These are phyloP conservation scores for Pogostemon cablin DNA, from an alignment of 257 asterid species.

Conservation along the genomic window DNA sequence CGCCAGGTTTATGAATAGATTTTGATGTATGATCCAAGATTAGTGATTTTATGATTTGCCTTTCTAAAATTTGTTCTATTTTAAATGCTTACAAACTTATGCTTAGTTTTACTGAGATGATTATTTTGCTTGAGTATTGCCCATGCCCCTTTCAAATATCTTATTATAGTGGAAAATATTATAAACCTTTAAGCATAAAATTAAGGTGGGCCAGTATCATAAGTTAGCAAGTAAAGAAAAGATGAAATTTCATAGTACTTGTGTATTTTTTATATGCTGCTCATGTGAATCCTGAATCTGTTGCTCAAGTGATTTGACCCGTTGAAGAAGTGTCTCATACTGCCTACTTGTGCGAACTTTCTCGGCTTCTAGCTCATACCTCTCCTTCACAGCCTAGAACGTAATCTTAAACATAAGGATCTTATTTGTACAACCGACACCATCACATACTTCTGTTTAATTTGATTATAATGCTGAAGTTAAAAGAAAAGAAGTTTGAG, in stretches of 20 bases:
- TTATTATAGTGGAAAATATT: too few relatives aligned
- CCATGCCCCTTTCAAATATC: too few relatives aligned
- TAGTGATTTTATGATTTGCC: too few relatives aligned
- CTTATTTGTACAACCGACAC: conserved; percentile 20
- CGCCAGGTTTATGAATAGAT: too few relatives aligned
- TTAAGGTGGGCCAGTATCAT: conserved; percentile 16
- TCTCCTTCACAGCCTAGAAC: conserved; percentile 71
- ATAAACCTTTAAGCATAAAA: too few relatives aligned
- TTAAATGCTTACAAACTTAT: too few relatives aligned
- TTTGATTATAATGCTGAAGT: not conserved
- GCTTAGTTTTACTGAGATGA: too few relatives aligned
- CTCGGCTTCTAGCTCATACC: conserved; percentile 63
- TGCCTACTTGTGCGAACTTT: conserved; percentile 45
- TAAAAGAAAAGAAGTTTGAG: conserved; percentile 17
- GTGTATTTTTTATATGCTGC: conserved; percentile 67
- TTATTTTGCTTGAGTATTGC: too few relatives aligned
- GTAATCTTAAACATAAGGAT: conserved; percentile 34
- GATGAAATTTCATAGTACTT: conserved; percentile 49
- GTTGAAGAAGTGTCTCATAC: conserved; percentile 46
- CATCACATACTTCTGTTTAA: conserved; percentile 22
- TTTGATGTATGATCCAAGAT: too few relatives aligned
- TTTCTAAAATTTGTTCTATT: too few relatives aligned
- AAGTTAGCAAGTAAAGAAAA: conserved; percentile 27
- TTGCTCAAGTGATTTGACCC: conserved; percentile 52
- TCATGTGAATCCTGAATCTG: conserved; percentile 69